Evolutionary conservation across 1,284 basidiomycete genomes (phyloP), one percentile per base, ranked within the genome.

Genomic region (Grifola frondosa): DNA sequence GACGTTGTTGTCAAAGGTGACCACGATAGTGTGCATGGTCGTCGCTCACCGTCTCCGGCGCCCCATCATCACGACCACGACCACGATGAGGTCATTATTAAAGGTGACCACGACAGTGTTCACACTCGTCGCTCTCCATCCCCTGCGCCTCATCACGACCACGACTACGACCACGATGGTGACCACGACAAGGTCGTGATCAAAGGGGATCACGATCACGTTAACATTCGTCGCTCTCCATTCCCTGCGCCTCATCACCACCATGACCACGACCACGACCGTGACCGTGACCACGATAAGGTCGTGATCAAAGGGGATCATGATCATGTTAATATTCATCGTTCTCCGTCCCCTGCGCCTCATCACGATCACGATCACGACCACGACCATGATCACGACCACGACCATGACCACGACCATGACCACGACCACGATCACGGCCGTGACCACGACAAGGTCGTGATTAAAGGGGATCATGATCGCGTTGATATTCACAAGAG

Each of bases 311-410:
- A 49, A 13, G 56, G 58, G 10, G 43, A 56, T 28, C 16, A 60
- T 26, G 55, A 61, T 30, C 52, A 62, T 32, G 50, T 53, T 16
- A 53, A 58, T 34, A 29, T 45, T 30, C 49, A 52, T 32, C 39
- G 54, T 51, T 31, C 37, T 32, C 20, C 44, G 31, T 35, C 28
- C 22, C 20, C 42, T 26, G 37, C 36, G 40, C 13, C 21, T 25
- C 37, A 34, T 24, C 50, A 52, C 17, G 45, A 56, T 22, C 40
- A 54, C 23, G 44, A 48, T 25, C 30, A 30, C 11, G 28, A 36
- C 34, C 33, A 33, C 24, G 20, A 31, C 34, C 33, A 38, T n/a
- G 30, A 42, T 21, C 36, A 30, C 13, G 53, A 33, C 35, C 39
- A 49, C 30, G 41, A 46, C n/a, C 53, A 42, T 38, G 42, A 17